Conservation (phyloP, 352 stramenopile species). For the Blastocystis sp. region DNA sequence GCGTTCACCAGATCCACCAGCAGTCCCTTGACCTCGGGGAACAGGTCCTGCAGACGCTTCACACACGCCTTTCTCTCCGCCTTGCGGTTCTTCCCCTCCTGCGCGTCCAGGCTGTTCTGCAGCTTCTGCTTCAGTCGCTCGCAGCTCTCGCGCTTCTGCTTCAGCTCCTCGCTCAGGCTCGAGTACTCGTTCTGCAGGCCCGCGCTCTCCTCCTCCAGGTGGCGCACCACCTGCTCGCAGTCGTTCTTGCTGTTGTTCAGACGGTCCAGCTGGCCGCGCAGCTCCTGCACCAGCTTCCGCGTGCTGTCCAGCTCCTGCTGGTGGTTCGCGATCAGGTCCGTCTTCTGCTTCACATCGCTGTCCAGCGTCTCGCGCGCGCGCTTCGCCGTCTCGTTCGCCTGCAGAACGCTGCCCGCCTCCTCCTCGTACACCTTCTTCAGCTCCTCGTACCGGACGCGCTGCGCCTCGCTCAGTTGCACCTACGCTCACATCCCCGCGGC, state of each 20-base stretch:
- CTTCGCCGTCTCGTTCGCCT: slow-evolving; percentile 51
- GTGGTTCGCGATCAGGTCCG: slow-evolving; percentile 18
- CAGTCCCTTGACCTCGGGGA: slow-evolving; percentile 88
- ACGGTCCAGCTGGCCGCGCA: slow-evolving; percentile 54
- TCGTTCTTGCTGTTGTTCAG: slow-evolving; percentile 67
- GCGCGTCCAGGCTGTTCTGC: slow-evolving; percentile 26
- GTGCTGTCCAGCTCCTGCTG: slow-evolving; percentile 55
- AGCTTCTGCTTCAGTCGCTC: slow-evolving; percentile 68
- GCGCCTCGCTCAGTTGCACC: not conserved
- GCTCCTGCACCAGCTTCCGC: slow-evolving; percentile 65
- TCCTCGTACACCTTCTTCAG: slow-evolving; percentile 70
- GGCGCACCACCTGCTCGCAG: not conserved
- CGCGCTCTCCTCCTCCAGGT: slow-evolving; percentile 28
- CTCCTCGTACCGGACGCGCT: slow-evolving; percentile 44
- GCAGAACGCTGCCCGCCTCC: slow-evolving; percentile 33
- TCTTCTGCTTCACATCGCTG: slow-evolving; percentile 44
- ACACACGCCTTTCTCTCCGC: slow-evolving; percentile 76
- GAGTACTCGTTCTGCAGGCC: slow-evolving; percentile 77
- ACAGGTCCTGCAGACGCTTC: slow-evolving; percentile 80
- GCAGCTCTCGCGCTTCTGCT: slow-evolving; percentile 75
- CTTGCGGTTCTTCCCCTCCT: slow-evolving; percentile 62
- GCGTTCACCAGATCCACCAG: slow-evolving; percentile 95
- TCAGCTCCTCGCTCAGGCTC: slow-evolving; percentile 84
- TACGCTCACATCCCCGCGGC: not conserved
- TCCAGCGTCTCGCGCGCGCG: slow-evolving; percentile 65